phyloP scores from a whole-genome alignment of 2,329 filamentous ascomycete species.

The Endocalyx cinctus region DNA sequence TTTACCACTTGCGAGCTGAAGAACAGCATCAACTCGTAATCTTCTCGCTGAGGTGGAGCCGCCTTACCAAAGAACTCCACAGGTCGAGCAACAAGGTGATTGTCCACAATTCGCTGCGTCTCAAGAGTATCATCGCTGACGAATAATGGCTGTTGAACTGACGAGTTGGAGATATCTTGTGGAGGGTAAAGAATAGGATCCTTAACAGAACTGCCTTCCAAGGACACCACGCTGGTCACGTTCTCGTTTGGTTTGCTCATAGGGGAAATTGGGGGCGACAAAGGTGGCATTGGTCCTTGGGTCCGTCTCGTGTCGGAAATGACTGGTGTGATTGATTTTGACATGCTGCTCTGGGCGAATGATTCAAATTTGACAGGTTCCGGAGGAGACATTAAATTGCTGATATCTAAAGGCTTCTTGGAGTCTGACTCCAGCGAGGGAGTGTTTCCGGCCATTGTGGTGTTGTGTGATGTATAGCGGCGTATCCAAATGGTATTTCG shows the following conservation, averaged over 20 bases:
- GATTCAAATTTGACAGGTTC: slow-evolving; percentile 49
- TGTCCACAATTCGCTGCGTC: slow-evolving; percentile 43
- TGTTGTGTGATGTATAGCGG: background rate
- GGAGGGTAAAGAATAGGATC: slow-evolving; percentile 57
- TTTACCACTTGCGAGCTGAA: slow-evolving; percentile 51
- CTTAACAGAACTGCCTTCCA: slow-evolving; percentile 30
- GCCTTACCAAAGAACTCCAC: slow-evolving; percentile 37
- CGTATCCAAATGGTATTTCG: slow-evolving; percentile 7
- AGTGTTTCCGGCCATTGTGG: slow-evolving; percentile 13
- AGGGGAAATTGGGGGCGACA: slow-evolving; percentile 58
- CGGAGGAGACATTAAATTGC: slow-evolving; percentile 59
- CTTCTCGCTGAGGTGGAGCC: slow-evolving; percentile 44
- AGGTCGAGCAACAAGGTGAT: slow-evolving; percentile 43
- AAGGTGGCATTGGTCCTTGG: slow-evolving; percentile 35
- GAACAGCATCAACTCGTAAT: slow-evolving; percentile 49
- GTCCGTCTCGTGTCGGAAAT: slow-evolving; percentile 25
- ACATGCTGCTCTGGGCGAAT: slow-evolving; percentile 35
- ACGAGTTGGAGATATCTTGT: slow-evolving; percentile 37
- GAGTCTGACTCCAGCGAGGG: slow-evolving; percentile 12
- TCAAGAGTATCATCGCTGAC: slow-evolving; percentile 35
- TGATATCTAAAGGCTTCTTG: slow-evolving; percentile 44
- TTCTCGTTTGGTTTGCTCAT: slow-evolving; percentile 36
- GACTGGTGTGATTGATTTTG: slow-evolving; percentile 19
- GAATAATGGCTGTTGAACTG: slow-evolving; percentile 48
- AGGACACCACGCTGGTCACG: slow-evolving; percentile 20